These are phyloP conservation scores for Carallia pectinifolia DNA, from an alignment of 345 rosid species.

Conservation along the genomic window DNA sequence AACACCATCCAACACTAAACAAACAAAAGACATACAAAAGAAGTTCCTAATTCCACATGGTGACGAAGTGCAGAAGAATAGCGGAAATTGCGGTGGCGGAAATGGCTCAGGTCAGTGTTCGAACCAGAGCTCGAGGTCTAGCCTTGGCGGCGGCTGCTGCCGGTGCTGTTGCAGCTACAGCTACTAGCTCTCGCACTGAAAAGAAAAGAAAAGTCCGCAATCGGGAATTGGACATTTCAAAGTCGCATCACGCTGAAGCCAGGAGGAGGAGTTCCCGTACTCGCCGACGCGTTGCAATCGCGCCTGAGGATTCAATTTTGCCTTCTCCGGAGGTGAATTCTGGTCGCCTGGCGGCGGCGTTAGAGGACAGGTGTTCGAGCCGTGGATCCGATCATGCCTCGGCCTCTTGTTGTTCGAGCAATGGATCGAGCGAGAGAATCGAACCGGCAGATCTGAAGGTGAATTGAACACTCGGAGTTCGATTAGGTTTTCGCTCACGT, in stretches of 20 bases:
- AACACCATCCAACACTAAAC: not conserved
- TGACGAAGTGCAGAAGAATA: conserved; percentile 39
- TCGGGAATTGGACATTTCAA: conserved; percentile 17
- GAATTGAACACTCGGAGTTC: not conserved
- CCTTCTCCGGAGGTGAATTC: not conserved
- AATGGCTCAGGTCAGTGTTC: conserved; percentile 36
- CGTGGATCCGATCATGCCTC: conserved; percentile 32
- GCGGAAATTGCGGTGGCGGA: conserved; percentile 33
- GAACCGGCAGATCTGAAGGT: conserved; percentile 58
- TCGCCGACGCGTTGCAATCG: conserved; percentile 12
- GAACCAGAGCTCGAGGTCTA: conserved; percentile 30
- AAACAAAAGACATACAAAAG: not conserved
- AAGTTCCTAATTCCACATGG: conserved; percentile 19
- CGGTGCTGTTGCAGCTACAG: conserved; percentile 8
- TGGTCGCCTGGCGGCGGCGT: conserved; percentile 10
- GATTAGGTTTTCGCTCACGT: conserved; percentile 1
- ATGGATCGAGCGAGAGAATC: conserved; percentile 42
- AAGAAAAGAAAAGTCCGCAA: conserved; percentile 25
- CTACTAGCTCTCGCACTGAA: not conserved
- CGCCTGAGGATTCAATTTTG: conserved; percentile 10
- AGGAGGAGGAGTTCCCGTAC: conserved; percentile 26
- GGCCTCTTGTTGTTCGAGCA: conserved; percentile 57
- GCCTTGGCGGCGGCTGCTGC: conserved; percentile 8
- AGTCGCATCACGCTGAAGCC: conserved; percentile 27
- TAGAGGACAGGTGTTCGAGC: conserved; percentile 27